Conservation (phyloP, 352 stramenopile species). For the Globisporangium ultimum region DNA sequence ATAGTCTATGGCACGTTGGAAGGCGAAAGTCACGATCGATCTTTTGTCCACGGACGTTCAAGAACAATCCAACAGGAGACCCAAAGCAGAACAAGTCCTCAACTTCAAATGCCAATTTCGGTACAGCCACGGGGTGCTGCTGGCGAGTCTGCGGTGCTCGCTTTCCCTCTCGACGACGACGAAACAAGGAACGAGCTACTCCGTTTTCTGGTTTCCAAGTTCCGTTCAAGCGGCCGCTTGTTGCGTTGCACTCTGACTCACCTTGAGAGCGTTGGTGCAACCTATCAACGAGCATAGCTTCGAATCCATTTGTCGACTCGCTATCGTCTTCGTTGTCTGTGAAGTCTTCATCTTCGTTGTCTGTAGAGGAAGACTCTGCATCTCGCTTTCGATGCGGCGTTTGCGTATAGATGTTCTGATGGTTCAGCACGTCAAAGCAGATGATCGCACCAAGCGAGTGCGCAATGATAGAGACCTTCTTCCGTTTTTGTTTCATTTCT, state of each 20-base stretch:
- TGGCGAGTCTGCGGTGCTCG: constrained; percentile 2
- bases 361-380: constrained; percentile 14
- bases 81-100: constrained; percentile 89
- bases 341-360: constrained; percentile 23
- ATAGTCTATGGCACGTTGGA: constrained; percentile 78
- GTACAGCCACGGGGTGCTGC: constrained; percentile 28
- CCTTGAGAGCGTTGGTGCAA: constrained; percentile 40
- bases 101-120: constrained; percentile 73
- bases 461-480: constrained; percentile 85
- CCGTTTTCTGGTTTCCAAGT: constrained; percentile 11
- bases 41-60: constrained; percentile 89
- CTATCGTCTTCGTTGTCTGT: constrained; percentile 34
- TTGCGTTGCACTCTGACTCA: constrained; percentile 26
- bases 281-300: constrained; percentile 20
- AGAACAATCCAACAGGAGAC: constrained; percentile 88
- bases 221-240: constrained; percentile 3
- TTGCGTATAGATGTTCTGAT: constrained; percentile 52
- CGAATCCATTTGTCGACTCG: constrained; percentile 30
- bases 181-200: constrained; percentile 3
- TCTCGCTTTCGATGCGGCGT: constrained; percentile 18
- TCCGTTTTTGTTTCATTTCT: constrained; percentile 25
- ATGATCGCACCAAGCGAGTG: constrained; percentile 91
- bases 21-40: constrained; percentile 68
- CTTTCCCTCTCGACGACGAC: constrained; percentile 5
- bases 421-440: constrained; percentile 89